These are phyloP conservation scores for Phaeosphaeriaceae sp. DNA, from an alignment of 2,329 filamentous ascomycete genomes.

Conservation along the genomic window DNA sequence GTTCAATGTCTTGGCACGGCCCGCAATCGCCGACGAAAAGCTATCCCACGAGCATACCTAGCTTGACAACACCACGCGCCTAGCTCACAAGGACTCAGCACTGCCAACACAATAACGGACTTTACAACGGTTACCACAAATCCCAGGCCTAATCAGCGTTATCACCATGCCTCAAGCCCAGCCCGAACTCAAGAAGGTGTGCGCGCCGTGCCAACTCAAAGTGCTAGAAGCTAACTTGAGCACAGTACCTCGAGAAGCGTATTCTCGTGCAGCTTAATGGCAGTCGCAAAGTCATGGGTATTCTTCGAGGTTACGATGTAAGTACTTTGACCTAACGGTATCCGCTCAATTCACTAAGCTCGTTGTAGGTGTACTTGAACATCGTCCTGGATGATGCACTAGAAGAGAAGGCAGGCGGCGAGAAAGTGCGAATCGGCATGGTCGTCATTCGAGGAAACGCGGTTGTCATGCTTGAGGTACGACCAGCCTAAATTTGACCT, in stretches of 20 bases:
- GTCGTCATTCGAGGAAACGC: slow-evolving; percentile 98
- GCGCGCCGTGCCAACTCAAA: background rate
- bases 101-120: slow-evolving; percentile 4
- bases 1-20: slow-evolving; percentile 17
- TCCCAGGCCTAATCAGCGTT: slow-evolving; percentile 3
- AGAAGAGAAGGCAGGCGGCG: slow-evolving; percentile 89
- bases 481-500: background rate
- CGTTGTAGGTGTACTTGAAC: slow-evolving; percentile 87
- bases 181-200: slow-evolving; percentile 97
- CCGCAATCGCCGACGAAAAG: slow-evolving; percentile 28
- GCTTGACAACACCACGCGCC: slow-evolving; percentile 19
- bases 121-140: background rate
- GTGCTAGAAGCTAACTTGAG: slow-evolving; percentile 25
- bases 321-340: slow-evolving; percentile 33
- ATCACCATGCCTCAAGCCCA: slow-evolving; percentile 94
- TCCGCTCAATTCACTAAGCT: slow-evolving; percentile 1
- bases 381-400: slow-evolving; percentile 96
- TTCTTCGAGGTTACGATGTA: slow-evolving; percentile 96
- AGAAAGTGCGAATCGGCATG: slow-evolving; percentile 91
- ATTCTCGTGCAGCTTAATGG: slow-evolving; percentile 98
- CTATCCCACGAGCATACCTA: slow-evolving; percentile 19
- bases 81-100: background rate
- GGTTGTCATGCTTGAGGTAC: slow-evolving; percentile 91
- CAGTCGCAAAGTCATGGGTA: slow-evolving; percentile 94
- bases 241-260: slow-evolving; percentile 97